Base-by-base conservation (phyloP, 495 filamentous ascomycete species). In the Cryomyces minteri region DNA sequence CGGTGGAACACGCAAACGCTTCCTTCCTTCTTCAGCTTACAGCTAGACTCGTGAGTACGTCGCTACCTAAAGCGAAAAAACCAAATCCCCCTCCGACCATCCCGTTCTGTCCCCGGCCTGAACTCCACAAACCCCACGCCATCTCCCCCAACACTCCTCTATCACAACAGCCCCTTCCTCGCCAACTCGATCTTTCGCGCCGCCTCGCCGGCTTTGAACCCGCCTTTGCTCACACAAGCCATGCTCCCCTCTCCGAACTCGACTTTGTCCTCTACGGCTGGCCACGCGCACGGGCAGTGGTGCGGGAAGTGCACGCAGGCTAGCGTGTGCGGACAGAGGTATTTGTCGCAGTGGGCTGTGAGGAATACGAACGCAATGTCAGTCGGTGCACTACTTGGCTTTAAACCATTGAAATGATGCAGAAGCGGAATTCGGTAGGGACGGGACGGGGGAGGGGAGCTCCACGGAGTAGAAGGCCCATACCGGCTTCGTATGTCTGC, bases 261-360 rank as follows among this genome's bases (percentile, higher is more conserved):
- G 44, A 88, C 73, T 54, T 95, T 95, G 55, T 95, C 85, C 58
- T 93, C 82, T 40, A 82, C 70, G 11, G 67, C 63, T 5, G 84
- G 79, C 65, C 82, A 87, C 3, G 84, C 68, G 61, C 87, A 95
- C 5, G 87, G 87, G 59, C 87, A 95, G 63, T 95, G 87, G 61
- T 93, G 86, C 6, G 87, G 86, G 69, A 92, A 84, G 57, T 83
- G 77, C 2, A 95, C 87, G 66, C 87, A 95, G 5, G 84, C 79
- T 28, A 94, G 73, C 4, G 85, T 94, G 43, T 76, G 80, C 0
- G 87, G 87, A 56, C 87, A 94, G n/a, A 94, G 75, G 58, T 93
- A 95, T 54, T 86, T 83, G 48, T 79, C 72, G 67, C 87, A 95
- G 57, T 73, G 76, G 6, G 80, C 75, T 82, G 34, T 38, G 12